Evolutionary conservation across 352 stramenopile genomes (phyloP).

Genomic region (Phytophthora kernoviae): DNA sequence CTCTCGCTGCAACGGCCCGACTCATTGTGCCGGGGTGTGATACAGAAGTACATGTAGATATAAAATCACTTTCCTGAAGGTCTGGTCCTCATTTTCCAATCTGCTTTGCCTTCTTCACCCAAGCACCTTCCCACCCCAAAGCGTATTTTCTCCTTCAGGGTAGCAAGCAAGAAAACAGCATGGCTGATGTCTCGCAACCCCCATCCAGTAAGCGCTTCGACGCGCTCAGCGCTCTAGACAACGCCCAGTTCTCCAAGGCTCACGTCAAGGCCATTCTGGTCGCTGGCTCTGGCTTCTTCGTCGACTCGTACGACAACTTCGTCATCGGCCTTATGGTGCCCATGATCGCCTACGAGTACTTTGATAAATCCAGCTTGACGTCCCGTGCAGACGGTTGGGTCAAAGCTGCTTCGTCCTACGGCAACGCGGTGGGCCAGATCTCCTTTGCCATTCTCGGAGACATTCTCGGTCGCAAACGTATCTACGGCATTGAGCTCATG

Average conservation of each 20-base stretch:
- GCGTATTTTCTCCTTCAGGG: not conserved
- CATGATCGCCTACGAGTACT: conserved; percentile 63
- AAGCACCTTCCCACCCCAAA: not conserved
- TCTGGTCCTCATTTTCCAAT: conserved; percentile 29
- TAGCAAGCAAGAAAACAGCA: conserved; percentile 1
- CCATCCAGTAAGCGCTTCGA: conserved; percentile 31
- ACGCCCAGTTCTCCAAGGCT: conserved; percentile 53
- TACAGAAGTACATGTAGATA: not conserved
- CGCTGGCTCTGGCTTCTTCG: conserved; percentile 54
- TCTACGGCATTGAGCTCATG: conserved; percentile 56
- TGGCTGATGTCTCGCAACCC: conserved; percentile 19
- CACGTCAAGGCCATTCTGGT: conserved; percentile 55
- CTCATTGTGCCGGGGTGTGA: conserved; percentile 21
- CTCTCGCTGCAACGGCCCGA: conserved; percentile 7
- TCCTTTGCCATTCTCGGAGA: conserved; percentile 55
- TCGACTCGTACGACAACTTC: conserved; percentile 68
- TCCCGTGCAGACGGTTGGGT: conserved; percentile 46
- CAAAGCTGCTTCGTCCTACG: conserved; percentile 45
- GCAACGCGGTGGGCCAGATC: conserved; percentile 49
- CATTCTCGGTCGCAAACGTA: conserved; percentile 50
- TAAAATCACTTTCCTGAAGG: not conserved
- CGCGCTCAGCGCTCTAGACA: conserved; percentile 42
- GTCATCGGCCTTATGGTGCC: conserved; percentile 53
- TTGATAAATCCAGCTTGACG: conserved; percentile 37
- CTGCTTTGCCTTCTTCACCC: conserved; percentile 5